These are phyloP conservation scores for Elsinoe australis DNA, from an alignment of 2,329 filamentous ascomycete genomes.

Conservation along the genomic window DNA sequence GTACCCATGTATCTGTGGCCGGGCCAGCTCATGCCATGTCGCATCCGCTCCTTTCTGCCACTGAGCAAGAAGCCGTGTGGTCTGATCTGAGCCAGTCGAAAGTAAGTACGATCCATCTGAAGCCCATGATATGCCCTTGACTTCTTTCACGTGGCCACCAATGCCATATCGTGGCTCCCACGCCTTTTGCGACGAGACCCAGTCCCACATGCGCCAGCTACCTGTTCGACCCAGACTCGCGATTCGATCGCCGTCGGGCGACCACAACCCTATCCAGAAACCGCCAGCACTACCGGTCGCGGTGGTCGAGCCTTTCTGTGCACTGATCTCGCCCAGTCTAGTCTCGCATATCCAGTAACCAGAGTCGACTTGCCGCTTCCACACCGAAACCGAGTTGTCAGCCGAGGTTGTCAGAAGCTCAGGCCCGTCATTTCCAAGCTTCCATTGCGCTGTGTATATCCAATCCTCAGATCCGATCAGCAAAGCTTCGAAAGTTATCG, in stretches of 20 bases:
- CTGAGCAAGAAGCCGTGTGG: conserved; percentile 73
- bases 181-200: conserved; percentile 51
- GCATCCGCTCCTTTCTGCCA: conserved; percentile 52
- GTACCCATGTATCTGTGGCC: conserved; percentile 96
- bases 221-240: conserved; percentile 83
- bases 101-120: conserved; percentile 74
- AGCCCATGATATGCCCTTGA: conserved; percentile 79
- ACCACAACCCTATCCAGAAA: conserved; percentile 95
- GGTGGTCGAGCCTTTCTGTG: conserved; percentile 90
- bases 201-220: conserved; percentile 83
- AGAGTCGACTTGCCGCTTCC: conserved; percentile 75
- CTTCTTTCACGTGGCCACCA: conserved; percentile 74
- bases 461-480: conserved; percentile 95
- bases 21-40: conserved; percentile 92
- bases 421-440: conserved; percentile 35
- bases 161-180: conserved; percentile 75
- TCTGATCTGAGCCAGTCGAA: conserved; percentile 87
- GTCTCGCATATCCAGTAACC: conserved; percentile 87
- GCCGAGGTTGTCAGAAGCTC: conserved; percentile 78
- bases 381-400: conserved; percentile 89
- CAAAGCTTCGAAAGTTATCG: conserved; percentile 85
- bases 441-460: conserved; percentile 87
- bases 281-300: conserved; percentile 93
- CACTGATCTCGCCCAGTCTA: conserved; percentile 84
- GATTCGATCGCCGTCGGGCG: conserved; percentile 64